Percentiles rank a stretch among this genome's conserved stretches.
These are phyloP conservation scores for Sugiyamaella pinicola DNA, from an alignment of 1,139 yeast genomes.

Conservation along the genomic window DNA sequence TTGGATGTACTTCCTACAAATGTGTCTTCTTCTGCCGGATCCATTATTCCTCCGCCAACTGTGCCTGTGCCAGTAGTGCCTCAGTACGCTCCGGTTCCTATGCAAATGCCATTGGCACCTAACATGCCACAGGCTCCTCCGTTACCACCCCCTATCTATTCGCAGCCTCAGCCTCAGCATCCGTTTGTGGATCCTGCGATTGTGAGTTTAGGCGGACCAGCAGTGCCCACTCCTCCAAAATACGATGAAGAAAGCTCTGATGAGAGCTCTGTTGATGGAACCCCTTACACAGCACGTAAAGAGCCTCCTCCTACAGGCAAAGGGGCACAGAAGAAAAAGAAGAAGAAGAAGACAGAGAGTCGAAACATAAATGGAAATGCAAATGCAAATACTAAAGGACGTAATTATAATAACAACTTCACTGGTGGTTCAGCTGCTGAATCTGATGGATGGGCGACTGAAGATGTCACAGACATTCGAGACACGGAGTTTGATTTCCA, in stretches of 20 bases:
- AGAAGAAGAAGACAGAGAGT: slow-evolving; percentile 16
- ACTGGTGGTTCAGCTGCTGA: slow-evolving; percentile 8
- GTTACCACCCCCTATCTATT: slow-evolving; percentile 12
- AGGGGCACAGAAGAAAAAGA: slow-evolving; percentile 4
- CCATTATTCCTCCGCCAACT: slow-evolving; percentile 9
- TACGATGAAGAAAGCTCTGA: slow-evolving; percentile 13
- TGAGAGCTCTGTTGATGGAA: slow-evolving; percentile 21
- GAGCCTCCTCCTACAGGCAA: slow-evolving; percentile 12
- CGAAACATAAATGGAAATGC: neutral
- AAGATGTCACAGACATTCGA: slow-evolving; percentile 50
- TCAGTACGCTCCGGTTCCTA: slow-evolving; percentile 8
- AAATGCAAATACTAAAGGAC: neutral
- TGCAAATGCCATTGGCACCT: slow-evolving; percentile 3
- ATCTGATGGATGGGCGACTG: slow-evolving; percentile 54
- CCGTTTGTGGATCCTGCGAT: slow-evolving; percentile 38
- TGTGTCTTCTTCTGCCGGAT: slow-evolving; percentile 2
- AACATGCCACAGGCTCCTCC: slow-evolving; percentile 16
- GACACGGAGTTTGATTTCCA: slow-evolving; percentile 78
- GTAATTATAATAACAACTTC: neutral
- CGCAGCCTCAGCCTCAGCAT: slow-evolving; percentile 3
- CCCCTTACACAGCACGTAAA: slow-evolving; percentile 18
- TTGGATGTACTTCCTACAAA: slow-evolving; percentile 36
- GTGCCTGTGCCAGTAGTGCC: slow-evolving; percentile 11
- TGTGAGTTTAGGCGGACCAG: slow-evolving; percentile 22
- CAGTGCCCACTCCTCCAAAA: slow-evolving; percentile 23